Evolutionary conservation across 768 basidiomycete species (phyloP), one percentile per base, ranked within the genome.

Genomic region (Clitopilus hobsonii): DNA sequence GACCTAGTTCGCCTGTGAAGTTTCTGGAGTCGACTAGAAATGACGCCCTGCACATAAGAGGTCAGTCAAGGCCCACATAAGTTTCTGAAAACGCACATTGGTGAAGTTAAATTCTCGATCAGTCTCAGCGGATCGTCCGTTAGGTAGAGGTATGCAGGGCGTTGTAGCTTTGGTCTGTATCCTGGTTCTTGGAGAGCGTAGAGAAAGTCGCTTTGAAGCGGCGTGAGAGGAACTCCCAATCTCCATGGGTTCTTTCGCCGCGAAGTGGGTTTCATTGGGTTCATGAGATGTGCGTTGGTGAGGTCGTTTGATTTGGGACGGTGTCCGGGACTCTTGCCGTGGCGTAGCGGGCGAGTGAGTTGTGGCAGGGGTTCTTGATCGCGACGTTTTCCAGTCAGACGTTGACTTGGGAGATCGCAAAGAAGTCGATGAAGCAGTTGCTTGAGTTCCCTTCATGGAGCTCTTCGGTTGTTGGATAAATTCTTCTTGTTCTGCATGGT

Each of bases 1-100:
- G 74, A 74, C 23, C 74, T 69, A 11, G 61, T 60, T n/a, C 71
- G 61, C 26, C 10, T 18, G 27, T 52, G 50, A 45, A 38, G 64
- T 28, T 49, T 48, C 10, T 53, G 28, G 14, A 28, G 50, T 23
- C 59, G 59, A 0, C 38, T 30, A 24, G 32, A 27, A 16, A 16
- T 16, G 8, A 32, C 8, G 16, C 30, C 30, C 30, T 32, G 30
- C 16, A n/a, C n/a, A n/a, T 32, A 16, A 32, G 16, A 7, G 5
- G 41, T 45, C 4, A 20, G 18, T 2, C n/a, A 45, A 45, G n/a
- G n/a, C 2, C 3, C 22, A 16, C 18, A 20, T 10, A 23, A 45
- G 18, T 2, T 3, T 36, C 10, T 11, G 32, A 36, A 14, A 36
- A 36, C 32, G 13, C 4, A 11, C 32, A 4, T 36, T 10, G 3